Evolutionary conservation across 176 grass and related monocot species (phyloP).

Genomic region (Thalia dealbata): DNA sequence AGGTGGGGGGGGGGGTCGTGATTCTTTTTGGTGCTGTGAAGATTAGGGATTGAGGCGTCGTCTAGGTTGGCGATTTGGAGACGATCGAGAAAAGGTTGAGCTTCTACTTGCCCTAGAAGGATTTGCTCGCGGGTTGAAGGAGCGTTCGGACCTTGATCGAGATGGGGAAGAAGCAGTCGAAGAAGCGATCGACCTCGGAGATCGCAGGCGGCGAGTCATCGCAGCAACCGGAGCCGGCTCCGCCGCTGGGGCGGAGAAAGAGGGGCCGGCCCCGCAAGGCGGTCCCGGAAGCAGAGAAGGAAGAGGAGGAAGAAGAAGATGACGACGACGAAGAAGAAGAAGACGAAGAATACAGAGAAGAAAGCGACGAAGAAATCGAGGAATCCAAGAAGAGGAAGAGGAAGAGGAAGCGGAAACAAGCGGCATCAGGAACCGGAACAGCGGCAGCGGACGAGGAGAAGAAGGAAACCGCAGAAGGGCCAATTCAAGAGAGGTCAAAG

Average conservation of each 20-base stretch:
- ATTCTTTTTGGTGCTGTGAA: not conserved
- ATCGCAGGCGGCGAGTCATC: not conserved
- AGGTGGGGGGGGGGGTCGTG: not conserved
- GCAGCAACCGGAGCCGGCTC: not conserved
- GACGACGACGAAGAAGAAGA: not conserved
- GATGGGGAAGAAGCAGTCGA: not conserved
- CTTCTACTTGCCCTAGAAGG: no score
- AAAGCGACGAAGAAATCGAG: not conserved
- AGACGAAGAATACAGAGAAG: not conserved
- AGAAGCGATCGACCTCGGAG: not conserved
- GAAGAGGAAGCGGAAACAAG: not conserved
- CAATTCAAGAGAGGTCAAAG: not conserved
- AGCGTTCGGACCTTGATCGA: not conserved
- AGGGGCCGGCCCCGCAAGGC: slow-evolving; percentile 1
- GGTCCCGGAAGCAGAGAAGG: not conserved
- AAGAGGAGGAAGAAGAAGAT: not conserved
- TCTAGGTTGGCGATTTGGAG: not conserved
- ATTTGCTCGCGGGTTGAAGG: not conserved
- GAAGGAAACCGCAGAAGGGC: not conserved
- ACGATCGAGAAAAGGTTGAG: no score
- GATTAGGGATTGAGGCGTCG: not conserved
- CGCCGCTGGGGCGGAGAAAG: not conserved
- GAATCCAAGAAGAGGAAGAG: not conserved
- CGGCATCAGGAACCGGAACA: no score
- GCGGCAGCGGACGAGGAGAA: not conserved